A percentile compares a stretch with the other conserved stretches of the same genome.
phyloP scores from a whole-genome alignment of 2,329 filamentous ascomycete genomes.

The Colletotrichum falcatum region DNA sequence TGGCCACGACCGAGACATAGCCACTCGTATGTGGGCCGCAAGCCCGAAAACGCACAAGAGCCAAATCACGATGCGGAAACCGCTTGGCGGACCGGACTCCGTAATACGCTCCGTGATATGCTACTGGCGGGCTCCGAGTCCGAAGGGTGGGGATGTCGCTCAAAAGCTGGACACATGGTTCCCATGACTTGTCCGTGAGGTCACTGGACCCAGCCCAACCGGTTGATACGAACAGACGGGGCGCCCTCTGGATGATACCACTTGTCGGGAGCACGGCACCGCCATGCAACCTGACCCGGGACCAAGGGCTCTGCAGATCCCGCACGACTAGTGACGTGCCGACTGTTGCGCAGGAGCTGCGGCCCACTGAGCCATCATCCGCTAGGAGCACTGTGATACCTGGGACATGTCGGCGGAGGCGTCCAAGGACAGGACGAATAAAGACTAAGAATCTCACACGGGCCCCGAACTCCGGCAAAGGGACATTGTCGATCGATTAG shows the following conservation, averaged over 20 bases:
- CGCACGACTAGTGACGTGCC: background rate
- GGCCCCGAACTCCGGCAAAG: background rate
- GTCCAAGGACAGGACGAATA: background rate
- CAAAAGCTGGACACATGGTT: conserved; percentile 13
- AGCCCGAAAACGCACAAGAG: background rate
- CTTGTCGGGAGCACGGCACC: background rate
- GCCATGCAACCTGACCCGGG: background rate
- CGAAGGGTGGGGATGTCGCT: background rate
- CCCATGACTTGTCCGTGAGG: conserved; percentile 1
- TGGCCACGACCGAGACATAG: background rate
- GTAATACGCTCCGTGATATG: too few relatives aligned
- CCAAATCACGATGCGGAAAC: background rate
- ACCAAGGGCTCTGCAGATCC: background rate
- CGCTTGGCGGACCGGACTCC: conserved; percentile 14
- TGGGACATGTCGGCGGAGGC: background rate
- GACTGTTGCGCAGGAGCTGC: background rate
- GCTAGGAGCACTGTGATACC: background rate
- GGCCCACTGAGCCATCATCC: too few relatives aligned
- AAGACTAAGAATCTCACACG: background rate
- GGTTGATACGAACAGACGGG: background rate
- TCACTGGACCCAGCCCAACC: background rate
- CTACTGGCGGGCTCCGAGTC: too few relatives aligned
- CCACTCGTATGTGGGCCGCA: background rate
- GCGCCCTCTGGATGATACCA: background rate
- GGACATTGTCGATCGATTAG: background rate